Conservation (phyloP, 2,329 filamentous ascomycete species). For the Endothia cerciana region DNA sequence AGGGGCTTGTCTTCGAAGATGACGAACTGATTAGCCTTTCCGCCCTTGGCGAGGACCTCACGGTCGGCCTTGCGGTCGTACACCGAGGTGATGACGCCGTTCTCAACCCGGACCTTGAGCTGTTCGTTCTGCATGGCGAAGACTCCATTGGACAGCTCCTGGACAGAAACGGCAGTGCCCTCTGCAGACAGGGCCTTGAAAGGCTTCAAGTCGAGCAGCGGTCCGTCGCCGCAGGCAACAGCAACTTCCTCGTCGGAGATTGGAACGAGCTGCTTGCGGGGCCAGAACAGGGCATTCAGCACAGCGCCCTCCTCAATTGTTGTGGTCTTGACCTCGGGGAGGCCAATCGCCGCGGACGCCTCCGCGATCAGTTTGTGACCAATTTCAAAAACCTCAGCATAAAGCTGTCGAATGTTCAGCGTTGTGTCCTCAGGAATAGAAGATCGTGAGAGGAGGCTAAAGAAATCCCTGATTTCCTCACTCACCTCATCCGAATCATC, state of each 20-base stretch:
- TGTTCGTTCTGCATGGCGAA: constrained; percentile 82
- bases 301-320: constrained; percentile 59
- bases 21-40: constrained; percentile 87
- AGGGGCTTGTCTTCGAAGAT: constrained; percentile 97
- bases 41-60: constrained; percentile 74
- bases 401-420: constrained; percentile 56
- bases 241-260: constrained; percentile 58
- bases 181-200: constrained; percentile 51
- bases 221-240: constrained; percentile 61
- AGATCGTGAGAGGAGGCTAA: background rate
- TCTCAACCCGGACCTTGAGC: constrained; percentile 71
- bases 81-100: constrained; percentile 82
- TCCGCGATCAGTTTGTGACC: constrained; percentile 74
- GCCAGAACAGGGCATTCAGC: constrained; percentile 88
- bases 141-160: constrained; percentile 58
- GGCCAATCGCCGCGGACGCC: constrained; percentile 68
- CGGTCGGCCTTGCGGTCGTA: constrained; percentile 74
- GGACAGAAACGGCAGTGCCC: constrained; percentile 53
- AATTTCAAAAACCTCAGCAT: constrained; percentile 78
- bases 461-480: constrained; percentile 5
- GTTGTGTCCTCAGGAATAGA: constrained; percentile 33
- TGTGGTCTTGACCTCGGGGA: constrained; percentile 50
- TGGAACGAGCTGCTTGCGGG: constrained; percentile 73
- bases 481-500: constrained; percentile 84
- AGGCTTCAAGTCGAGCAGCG: constrained; percentile 53